Base-by-base conservation (phyloP, 2,329 filamentous ascomycete species). In the Penicillium sp. region DNA sequence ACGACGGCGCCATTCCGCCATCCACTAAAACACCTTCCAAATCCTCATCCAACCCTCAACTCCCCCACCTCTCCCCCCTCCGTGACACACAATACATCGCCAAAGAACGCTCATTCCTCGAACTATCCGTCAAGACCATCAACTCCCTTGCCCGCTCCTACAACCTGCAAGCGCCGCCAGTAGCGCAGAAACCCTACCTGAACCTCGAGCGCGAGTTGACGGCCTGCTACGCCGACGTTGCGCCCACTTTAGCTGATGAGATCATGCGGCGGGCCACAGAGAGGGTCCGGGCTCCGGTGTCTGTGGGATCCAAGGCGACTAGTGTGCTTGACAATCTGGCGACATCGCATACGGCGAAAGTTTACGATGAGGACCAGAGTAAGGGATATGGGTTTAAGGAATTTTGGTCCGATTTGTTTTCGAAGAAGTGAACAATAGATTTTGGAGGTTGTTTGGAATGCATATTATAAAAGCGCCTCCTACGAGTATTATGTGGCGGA, bases 151-250 rank as follows among this genome's bases (percentile, higher is more conserved):
- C 92, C 7, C 87, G 95, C 29, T 91, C 91, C 15, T 99, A 99
- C 81, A 98, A 98, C 70, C 86, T 98, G 3, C 94, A 96, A 88
- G 94, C 95, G 0, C 95, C 95, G 0, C 90, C 92, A 58, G 84
- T 97, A 1, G 93, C 94, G 2, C 96, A 95, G 78, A 97, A 97
- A 76, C 92, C 94, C 0, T 98, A 98, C 76, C 93, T 92, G 72
- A 89, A 84, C 2, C 86, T 98, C 7, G 87, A 93, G 49, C 87
- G 94, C 53, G 95, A 99, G 78, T 83, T 98, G 17, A 84, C 84
- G 31, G 83, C 86, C 3, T 97, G 93, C 74, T 98, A 89, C 72
- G 90, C 92, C 0, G 93, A 97, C 63, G 89, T 96, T 1, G 94
- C 94, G 7, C 92, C 92, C 0, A 81, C 84, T 51, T 77, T 98